Percentiles rank a stretch among this genome's conserved stretches.
phyloP scores from a whole-genome alignment of 2,329 filamentous ascomycete genomes.

The Sporothrix curviconia region DNA sequence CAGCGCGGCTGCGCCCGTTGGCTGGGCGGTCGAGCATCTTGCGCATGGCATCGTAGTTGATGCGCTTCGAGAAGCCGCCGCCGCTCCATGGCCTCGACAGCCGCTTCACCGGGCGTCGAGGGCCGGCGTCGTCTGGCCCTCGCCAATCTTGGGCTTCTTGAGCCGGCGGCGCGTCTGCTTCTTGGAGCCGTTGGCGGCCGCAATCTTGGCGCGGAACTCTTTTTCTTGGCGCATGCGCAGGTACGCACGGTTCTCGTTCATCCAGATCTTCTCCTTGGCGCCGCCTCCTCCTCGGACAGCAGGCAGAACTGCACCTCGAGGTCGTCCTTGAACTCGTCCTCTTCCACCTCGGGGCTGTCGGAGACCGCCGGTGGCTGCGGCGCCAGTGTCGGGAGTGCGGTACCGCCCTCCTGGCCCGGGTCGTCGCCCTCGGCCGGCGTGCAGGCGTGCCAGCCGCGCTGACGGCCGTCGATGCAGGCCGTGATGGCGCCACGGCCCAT shows the following conservation, averaged over 20 bases:
- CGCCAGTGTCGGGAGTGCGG: too few relatives aligned
- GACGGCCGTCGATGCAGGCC: background rate
- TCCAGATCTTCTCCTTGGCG: constrained; percentile 88
- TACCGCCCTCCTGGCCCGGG: too few relatives aligned
- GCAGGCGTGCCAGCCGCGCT: constrained; percentile 3
- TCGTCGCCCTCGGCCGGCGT: background rate
- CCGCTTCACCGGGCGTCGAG: constrained; percentile 61
- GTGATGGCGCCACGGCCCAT: constrained; percentile 5
- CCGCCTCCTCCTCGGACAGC: constrained; percentile 64
- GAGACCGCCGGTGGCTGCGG: constrained; percentile 29
- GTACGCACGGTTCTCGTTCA: constrained; percentile 91
- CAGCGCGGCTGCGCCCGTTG: constrained; percentile 29
- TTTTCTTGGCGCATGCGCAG: constrained; percentile 81
- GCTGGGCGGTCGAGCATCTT: constrained; percentile 47
- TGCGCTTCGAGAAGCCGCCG: constrained; percentile 65
- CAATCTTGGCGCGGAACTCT: constrained; percentile 64
- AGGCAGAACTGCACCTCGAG: constrained; percentile 78
- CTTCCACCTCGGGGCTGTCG: constrained; percentile 61
- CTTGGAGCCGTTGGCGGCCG: constrained; percentile 22
- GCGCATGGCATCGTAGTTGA: constrained; percentile 63
- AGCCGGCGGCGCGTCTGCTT: constrained; percentile 35
- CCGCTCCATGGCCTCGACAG: constrained; percentile 62
- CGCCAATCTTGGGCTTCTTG: constrained; percentile 53
- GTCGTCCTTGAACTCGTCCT: constrained; percentile 83
- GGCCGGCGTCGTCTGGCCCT: constrained; percentile 62